phyloP scores from a whole-genome alignment of 1,284 basidiomycete genomes.

The Cystobasidiaceae sp. region DNA sequence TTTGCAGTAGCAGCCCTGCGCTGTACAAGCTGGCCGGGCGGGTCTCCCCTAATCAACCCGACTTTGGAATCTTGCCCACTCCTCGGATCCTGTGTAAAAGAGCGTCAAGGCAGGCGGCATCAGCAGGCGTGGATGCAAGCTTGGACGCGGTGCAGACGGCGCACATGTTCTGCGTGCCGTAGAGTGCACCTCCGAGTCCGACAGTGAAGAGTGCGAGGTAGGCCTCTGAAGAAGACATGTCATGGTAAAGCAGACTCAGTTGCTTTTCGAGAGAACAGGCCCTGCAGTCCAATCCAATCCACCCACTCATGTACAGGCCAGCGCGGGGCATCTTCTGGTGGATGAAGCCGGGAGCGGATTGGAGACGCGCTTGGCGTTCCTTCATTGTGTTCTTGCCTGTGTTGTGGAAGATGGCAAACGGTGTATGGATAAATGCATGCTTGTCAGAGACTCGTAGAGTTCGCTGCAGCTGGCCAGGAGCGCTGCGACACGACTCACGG shows the following conservation, averaged over 20 bases:
- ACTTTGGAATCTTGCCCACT: slow-evolving; percentile 12
- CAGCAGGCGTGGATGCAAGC: neutral
- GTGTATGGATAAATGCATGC: too few species aligned
- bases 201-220: slow-evolving; percentile 39
- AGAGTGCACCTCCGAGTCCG: slow-evolving; percentile 37
- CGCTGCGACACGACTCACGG: slow-evolving; percentile 14
- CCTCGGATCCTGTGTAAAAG: neutral
- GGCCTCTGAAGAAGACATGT: slow-evolving; percentile 21
- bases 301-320: slow-evolving; percentile 41
- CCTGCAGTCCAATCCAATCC: neutral
- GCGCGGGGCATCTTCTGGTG: slow-evolving; percentile 42
- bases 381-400: neutral
- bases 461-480: too few species aligned
- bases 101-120: neutral
- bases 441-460: too few species aligned
- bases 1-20: too few species aligned
- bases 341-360: slow-evolving; percentile 33
- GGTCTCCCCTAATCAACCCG: too few species aligned
- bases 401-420: too few species aligned
- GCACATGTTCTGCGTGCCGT: slow-evolving; percentile 31
- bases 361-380: slow-evolving; percentile 33
- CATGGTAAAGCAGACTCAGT: neutral
- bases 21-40: too few species aligned
- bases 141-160: neutral
- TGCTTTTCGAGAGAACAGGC: neutral